phyloP scores from a whole-genome alignment of 108 stramenopile genomes.

The Cyclotella cryptica region DNA sequence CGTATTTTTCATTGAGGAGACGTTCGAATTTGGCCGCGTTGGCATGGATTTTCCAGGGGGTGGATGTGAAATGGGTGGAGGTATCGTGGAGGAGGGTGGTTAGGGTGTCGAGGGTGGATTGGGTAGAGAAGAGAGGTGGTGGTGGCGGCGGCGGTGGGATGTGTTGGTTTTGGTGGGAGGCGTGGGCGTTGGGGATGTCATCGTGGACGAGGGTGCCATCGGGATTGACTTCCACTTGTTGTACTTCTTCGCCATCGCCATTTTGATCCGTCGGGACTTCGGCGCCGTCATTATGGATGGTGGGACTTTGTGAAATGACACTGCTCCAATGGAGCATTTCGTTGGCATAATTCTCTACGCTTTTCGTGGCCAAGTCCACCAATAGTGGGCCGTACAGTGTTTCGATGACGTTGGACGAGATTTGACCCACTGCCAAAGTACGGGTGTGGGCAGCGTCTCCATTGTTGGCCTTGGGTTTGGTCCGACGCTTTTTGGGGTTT shows the following conservation, averaged over 20 bases:
- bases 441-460: constrained; percentile 47
- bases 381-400: constrained; percentile 63
- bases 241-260: background rate
- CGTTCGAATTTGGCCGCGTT: constrained; percentile 91
- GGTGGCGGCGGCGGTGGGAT: constrained; percentile 35
- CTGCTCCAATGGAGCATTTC: constrained; percentile 27
- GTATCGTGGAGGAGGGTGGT: constrained; percentile 57
- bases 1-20: constrained; percentile 84
- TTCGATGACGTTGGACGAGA: constrained; percentile 76
- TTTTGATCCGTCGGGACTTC: background rate
- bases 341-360: constrained; percentile 65
- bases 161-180: constrained; percentile 15
- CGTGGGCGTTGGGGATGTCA: too few species aligned
- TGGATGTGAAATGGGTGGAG: constrained; percentile 65
- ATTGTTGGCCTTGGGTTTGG: background rate
- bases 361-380: constrained; percentile 48
- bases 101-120: constrained; percentile 66
- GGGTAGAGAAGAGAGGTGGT: constrained; percentile 51
- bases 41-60: constrained; percentile 70
- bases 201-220: constrained; percentile 17
- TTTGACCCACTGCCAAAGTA: constrained; percentile 63
- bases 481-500: background rate
- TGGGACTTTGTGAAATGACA: too few species aligned
- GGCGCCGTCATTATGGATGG: too few species aligned
- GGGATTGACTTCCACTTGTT: constrained; percentile 27